These are phyloP conservation scores for Aspergillaceae sp. DNA, from an alignment of 2,329 filamentous ascomycete species.

Conservation along the genomic window DNA sequence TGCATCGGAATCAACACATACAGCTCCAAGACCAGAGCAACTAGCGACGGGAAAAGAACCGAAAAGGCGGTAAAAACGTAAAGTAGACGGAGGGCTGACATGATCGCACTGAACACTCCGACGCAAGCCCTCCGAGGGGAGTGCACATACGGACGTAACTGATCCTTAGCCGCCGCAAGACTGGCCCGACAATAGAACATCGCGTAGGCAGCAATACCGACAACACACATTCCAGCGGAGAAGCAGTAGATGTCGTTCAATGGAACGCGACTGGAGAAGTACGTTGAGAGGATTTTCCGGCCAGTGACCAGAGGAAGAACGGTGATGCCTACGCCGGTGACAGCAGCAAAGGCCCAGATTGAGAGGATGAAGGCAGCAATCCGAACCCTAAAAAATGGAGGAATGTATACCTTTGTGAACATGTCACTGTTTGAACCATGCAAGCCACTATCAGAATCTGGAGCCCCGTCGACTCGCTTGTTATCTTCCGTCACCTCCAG, in stretches of 20 bases:
- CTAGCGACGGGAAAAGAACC: slow-evolving; percentile 70
- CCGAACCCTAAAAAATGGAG: slow-evolving; percentile 71
- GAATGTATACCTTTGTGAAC: slow-evolving; percentile 69
- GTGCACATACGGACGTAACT: slow-evolving; percentile 19
- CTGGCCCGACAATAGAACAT: slow-evolving; percentile 40
- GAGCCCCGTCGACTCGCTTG: slow-evolving; percentile 52
- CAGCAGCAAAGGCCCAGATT: slow-evolving; percentile 88
- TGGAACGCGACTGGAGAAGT: slow-evolving; percentile 62
- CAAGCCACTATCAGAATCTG: slow-evolving; percentile 47
- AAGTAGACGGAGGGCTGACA: slow-evolving; percentile 44
- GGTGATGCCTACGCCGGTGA: slow-evolving; percentile 75
- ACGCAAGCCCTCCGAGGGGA: slow-evolving; percentile 22
- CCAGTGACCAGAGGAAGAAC: slow-evolving; percentile 81
- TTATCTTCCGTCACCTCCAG: slow-evolving; percentile 64
- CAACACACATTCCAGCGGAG: slow-evolving; percentile 75
- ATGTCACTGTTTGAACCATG: slow-evolving; percentile 53
- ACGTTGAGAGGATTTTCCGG: slow-evolving; percentile 62
- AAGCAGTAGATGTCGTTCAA: slow-evolving; percentile 97
- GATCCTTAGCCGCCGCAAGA: slow-evolving; percentile 15
- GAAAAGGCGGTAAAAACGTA: slow-evolving; percentile 71
- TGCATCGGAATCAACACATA: slow-evolving; percentile 83
- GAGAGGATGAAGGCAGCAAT: slow-evolving; percentile 78
- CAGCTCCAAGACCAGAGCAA: slow-evolving; percentile 73
- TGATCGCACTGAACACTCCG: slow-evolving; percentile 9
- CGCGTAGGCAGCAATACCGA: slow-evolving; percentile 61